These are phyloP conservation scores for Arthrobotrys sinensis DNA, from an alignment of 2,329 filamentous ascomycete genomes.

Conservation along the genomic window DNA sequence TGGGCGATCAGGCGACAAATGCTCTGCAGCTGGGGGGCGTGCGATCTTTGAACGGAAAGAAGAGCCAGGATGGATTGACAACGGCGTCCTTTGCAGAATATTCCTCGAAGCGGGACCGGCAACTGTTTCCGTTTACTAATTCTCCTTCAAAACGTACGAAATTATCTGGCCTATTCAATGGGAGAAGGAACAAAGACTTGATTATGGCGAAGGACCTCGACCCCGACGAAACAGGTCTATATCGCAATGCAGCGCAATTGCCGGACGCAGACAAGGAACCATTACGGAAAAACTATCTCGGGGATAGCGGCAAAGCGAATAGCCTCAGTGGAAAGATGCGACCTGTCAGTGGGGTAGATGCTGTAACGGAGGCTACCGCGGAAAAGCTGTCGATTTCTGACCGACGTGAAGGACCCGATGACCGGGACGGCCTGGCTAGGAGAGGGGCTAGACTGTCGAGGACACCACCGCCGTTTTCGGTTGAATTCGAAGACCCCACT, in stretches of 20 bases:
- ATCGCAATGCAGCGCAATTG: neutral
- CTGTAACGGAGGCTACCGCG: neutral
- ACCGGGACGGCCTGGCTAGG: neutral
- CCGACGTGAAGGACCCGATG: neutral
- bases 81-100: conserved; percentile 31
- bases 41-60: conserved; percentile 4
- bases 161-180: neutral
- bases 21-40: no score
- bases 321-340: conserved; percentile 1
- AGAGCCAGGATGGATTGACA: conserved; percentile 7
- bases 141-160: conserved; percentile 48
- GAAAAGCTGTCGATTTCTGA: conserved; percentile 14
- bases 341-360: neutral
- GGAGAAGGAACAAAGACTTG: neutral
- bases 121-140: neutral
- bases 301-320: conserved; percentile 34
- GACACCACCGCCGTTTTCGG: conserved; percentile 34
- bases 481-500: conserved; percentile 15
- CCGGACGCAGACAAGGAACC: neutral
- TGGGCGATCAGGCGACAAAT: neutral
- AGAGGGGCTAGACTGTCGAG: conserved; percentile 23
- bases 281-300: conserved; percentile 29
- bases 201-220: neutral
- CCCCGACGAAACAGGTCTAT: no score
- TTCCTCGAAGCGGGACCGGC: conserved; percentile 37